A percentile compares a stretch with the other conserved stretches of the same genome.
phyloP scores from a whole-genome alignment of 768 basidiomycete genomes.

The Goffeauzyma gilvescens region DNA sequence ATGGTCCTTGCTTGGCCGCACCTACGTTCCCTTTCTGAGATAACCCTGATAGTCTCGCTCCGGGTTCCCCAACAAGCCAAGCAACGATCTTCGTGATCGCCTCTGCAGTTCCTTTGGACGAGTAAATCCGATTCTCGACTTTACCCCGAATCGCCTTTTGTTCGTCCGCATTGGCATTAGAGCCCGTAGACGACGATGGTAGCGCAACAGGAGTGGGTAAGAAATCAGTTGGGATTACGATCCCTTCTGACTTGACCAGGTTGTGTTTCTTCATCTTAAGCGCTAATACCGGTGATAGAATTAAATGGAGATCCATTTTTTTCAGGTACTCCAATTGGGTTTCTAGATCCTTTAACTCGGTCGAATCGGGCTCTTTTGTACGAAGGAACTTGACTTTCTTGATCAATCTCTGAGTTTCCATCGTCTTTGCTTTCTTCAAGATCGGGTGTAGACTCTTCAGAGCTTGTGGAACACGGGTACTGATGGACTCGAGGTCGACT shows the following conservation, averaged over 20 bases:
- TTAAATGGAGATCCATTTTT: constrained; percentile 42
- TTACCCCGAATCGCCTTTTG: constrained; percentile 34
- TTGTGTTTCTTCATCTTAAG: constrained; percentile 61
- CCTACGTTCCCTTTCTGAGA: constrained; percentile 12
- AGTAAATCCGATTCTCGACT: constrained; percentile 53
- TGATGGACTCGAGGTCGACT: too few species aligned
- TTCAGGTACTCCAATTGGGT: constrained; percentile 40
- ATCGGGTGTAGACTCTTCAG: constrained; percentile 53
- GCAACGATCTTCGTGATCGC: constrained; percentile 41
- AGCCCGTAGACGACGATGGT: constrained; percentile 1
- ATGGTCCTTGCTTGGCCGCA: constrained; percentile 2
- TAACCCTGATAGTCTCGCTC: constrained; percentile 22
- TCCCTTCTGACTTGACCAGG: neutral
- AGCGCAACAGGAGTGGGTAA: constrained; percentile 7
- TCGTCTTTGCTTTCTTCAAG: constrained; percentile 59
- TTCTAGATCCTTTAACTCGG: constrained; percentile 40
- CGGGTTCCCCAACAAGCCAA: constrained; percentile 34
- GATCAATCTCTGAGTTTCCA: constrained; percentile 63
- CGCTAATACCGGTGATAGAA: constrained; percentile 48
- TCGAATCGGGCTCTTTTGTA: constrained; percentile 32
- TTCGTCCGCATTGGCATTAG: neutral
- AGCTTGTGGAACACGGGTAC: too few species aligned
- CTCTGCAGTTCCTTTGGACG: constrained; percentile 52
- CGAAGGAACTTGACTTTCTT: constrained; percentile 57
- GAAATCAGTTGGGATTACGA: neutral